Base-by-base conservation (phyloP, 2,329 filamentous ascomycete genomes). In the Aureobasidium leucospermi region DNA sequence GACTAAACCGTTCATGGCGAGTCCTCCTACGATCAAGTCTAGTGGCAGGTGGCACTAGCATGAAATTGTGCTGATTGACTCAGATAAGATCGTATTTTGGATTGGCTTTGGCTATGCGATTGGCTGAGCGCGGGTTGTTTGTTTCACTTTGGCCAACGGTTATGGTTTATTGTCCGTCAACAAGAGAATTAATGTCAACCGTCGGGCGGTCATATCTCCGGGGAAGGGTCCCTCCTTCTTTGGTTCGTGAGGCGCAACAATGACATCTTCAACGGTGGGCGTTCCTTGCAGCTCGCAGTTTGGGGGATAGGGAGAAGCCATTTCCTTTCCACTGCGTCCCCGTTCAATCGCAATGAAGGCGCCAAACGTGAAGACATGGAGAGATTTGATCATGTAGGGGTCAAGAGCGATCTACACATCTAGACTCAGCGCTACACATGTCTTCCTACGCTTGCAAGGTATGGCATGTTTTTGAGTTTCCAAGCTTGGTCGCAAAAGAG, bases 401-500 rank as follows among this genome's bases (percentile, higher is more conserved):
- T 23, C 23, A 23, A 23, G 23, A 23, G 23, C 3, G 23, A 53
- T 53, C 34, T 15, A 23, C 38, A 13, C 6, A 52, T 42, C 23
- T 19, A 52, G 36, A n/a, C 49, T 52, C 36, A 36, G 41, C 49
- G 36, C 49, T 52, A 52, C 49, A 52, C 49, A 52, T 52, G 49
- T 41, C 38, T n/a, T 15, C 38, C 6, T n/a, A 36, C 34, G 34
- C 34, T 36, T 36, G 34, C 13, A 9, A 8, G 34, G 29, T 31
- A 23, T 41, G 36, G 49, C 49, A 52, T 28, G 49, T 41, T 16
- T 52, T 52, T 29, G 36, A 52, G 7, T 52, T 52, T 15, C 36
- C n/a, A 41, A 52, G 49, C 49, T 32, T 15, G n/a, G 8, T 13
- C 16, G 7, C 6, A 36, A 52, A 13, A 9, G 28, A 23, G 36